Evolutionary conservation across 768 basidiomycete genomes (phyloP).

Genomic region (Rhizopogon vesiculosus): DNA sequence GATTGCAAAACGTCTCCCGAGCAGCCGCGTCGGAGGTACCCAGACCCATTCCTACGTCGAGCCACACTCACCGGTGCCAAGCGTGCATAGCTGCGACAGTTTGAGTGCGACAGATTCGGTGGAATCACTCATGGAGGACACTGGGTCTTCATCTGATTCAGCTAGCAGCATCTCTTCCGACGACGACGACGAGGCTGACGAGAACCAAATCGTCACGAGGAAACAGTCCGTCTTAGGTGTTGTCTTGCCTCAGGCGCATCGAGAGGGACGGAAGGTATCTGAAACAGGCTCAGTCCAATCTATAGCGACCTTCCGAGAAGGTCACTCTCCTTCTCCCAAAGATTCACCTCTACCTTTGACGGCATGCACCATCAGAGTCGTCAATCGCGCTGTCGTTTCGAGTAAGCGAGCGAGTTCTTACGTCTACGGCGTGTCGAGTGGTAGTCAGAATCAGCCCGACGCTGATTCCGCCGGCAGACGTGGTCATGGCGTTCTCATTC

Average conservation of each 20-base stretch:
- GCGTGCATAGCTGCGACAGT: constrained; percentile 40
- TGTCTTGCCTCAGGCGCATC: constrained; percentile 38
- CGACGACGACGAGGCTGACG: constrained; percentile 30
- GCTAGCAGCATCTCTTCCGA: constrained; percentile 43
- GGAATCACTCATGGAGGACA: constrained; percentile 61
- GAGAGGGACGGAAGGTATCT: constrained; percentile 35
- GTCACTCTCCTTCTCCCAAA: constrained; percentile 16
- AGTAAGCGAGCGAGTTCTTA: constrained; percentile 23
- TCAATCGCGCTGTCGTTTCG: constrained; percentile 17
- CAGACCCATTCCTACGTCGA: constrained; percentile 17
- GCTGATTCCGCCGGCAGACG: constrained; percentile 12
- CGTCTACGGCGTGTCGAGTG: constrained; percentile 18
- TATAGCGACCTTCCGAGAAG: constrained; percentile 30
- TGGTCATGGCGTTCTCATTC: constrained; percentile 5
- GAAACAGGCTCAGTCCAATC: constrained; percentile 30
- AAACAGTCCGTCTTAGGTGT: constrained; percentile 45
- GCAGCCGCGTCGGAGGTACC: constrained; percentile 30
- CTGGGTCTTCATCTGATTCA: constrained; percentile 51
- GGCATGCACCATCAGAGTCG: constrained; percentile 20
- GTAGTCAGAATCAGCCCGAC: constrained; percentile 10
- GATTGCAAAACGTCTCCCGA: constrained; percentile 54
- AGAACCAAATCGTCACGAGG: constrained; percentile 13
- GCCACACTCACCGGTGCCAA: constrained; percentile 30
- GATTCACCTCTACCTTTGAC: constrained; percentile 9
- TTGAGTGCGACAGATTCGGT: constrained; percentile 49